Evolutionary conservation across 345 rosid genomes (phyloP), one percentile per base, ranked within the genome.

Genomic region (Raphanus raphanistrum): DNA sequence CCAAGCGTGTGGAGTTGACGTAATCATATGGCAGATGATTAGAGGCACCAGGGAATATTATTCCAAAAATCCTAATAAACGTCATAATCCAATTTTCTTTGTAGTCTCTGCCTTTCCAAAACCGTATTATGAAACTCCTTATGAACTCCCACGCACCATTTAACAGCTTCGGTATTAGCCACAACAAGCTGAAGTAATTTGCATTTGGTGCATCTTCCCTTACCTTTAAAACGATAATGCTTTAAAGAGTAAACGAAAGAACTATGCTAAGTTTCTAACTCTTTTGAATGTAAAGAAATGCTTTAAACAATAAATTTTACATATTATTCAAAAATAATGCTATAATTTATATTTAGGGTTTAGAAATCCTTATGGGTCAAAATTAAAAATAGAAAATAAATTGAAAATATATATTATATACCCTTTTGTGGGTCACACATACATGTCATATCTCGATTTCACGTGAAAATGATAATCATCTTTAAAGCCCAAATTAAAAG

Each of bases 91-190:
- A 79, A 58, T 72, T 62, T 79, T 86, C 89, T 55, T 62, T 52
- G 25, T 77, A 86, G 2, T 86, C 89, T 2, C 66, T 59, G 21
- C 86, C 87, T 64, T 81, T 73, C 43, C 12, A 72, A 57, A 64
- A 68, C 1, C 59, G 76, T 32, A 86, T 11, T 35, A 81, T 77
- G 75, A 83, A 83, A 28, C 86, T 66, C 28, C 89, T 83, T 26
- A 83, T 58, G 4, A 86, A 79, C 84, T 86, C 87, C 89, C 85
- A 83, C 6, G 55, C 33, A 13, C 85, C 86, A 77, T 10, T 82
- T 21, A 81, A 17, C 29, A 76, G 7, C 68, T 58, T 79, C 10
- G 82, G 83, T 52, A 82, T 76, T 27, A 33, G 8, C 61, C 62
- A 74, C 63, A 77, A 52, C 45, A 70, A 29, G 8, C 29, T 79